Evolutionary conservation across 345 rosid species (phyloP).

Genomic region (Gossypium rotundifolium): DNA sequence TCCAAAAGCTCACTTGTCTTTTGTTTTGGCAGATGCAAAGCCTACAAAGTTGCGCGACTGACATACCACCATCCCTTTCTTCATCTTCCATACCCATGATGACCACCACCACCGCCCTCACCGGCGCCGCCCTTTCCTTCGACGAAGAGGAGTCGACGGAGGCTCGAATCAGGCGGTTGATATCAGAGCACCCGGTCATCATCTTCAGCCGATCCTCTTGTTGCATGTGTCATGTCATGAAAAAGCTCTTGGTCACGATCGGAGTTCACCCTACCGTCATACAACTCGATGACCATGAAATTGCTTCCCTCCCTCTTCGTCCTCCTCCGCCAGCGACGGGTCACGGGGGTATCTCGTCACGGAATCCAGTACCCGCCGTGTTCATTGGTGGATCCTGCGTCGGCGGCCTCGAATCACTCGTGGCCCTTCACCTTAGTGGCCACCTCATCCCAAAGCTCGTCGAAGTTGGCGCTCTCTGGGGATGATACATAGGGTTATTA

Average conservation of each 20-base stretch:
- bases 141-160: constrained; percentile 71
- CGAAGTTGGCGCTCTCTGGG: constrained; percentile 79
- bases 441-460: constrained; percentile 83
- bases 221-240: constrained; percentile 98
- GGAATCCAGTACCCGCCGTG: constrained; percentile 40
- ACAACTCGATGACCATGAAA: constrained; percentile 83
- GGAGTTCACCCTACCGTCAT: constrained; percentile 91
- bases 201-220: constrained; percentile 84
- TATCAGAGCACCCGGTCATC: constrained; percentile 82
- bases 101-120: constrained; percentile 25
- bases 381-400: constrained; percentile 76
- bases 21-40: constrained; percentile 57
- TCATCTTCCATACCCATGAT: constrained; percentile 24
- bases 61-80: constrained; percentile 17
- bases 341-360: constrained; percentile 13
- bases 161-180: constrained; percentile 66
- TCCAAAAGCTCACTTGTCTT: neutral
- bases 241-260: constrained; percentile 60
- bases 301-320: constrained; percentile 49
- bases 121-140: constrained; percentile 45
- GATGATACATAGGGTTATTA: constrained; percentile 24
- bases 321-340: constrained; percentile 40
- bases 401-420: constrained; percentile 88
- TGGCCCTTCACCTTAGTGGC: constrained; percentile 81
- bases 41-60: constrained; percentile 43